These are phyloP conservation scores for Quercus lobata DNA, from an alignment of 331 rosid species.

Conservation along the genomic window DNA sequence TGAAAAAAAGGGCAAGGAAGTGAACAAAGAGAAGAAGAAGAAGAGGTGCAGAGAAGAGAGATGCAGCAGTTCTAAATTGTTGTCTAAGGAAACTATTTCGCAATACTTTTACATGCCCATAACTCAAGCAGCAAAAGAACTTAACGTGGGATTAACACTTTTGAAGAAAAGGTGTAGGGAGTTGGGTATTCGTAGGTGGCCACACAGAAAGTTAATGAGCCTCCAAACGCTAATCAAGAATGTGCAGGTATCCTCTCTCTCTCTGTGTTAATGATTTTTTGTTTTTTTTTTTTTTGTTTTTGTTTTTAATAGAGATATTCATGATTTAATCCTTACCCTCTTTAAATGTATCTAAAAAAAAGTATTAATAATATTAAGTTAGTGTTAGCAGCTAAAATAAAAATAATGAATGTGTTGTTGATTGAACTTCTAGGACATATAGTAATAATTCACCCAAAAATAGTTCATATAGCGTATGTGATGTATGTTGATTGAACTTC, in stretches of 20 bases:
- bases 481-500: no score
- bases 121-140: conserved; percentile 63
- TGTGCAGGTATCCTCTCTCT: conserved; percentile 37
- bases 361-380: no score
- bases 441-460: no score
- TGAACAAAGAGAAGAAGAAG: background rate
- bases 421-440: no score
- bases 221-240: conserved; percentile 65
- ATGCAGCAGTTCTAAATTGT: conserved; percentile 18
- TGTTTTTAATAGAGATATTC: no score
- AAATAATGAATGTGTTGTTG: no score
- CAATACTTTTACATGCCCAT: conserved; percentile 74
- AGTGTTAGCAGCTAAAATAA: no score
- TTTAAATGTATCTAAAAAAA: no score
- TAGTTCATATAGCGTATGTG: no score
- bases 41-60: conserved; percentile 26
- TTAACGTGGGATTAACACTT: conserved; percentile 66
- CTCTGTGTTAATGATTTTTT: no score
- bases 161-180: conserved; percentile 78
- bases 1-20: conserved; percentile 12
- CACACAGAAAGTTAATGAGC: conserved; percentile 74
- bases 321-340: no score
- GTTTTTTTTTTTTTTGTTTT: no score
- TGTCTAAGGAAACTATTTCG: conserved; percentile 41
- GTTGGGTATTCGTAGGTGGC: conserved; percentile 81